Base-by-base conservation (phyloP, 1,284 basidiomycete genomes). In the Tylopilus sp. region DNA sequence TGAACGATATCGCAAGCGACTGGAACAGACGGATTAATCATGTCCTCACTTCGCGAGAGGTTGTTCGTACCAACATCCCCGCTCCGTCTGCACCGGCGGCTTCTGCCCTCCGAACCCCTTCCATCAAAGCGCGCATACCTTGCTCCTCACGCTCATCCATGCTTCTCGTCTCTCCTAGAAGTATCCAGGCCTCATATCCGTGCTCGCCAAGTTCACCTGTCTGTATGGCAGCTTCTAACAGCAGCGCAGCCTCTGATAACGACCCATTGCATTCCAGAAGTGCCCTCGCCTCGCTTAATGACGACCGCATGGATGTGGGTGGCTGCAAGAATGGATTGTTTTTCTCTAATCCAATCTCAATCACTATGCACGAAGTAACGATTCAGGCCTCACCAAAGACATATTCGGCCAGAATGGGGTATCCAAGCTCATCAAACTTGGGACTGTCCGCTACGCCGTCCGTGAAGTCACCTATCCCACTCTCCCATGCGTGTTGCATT, bases 1-100 rank as follows among this genome's bases (percentile, higher is more conserved):
- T 97, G 69, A 93, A 99, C 5, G 92, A 93, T 57, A 98, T 96
- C 3, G 97, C 95, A 16, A 99, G 79, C 5, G 92, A 92, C 92
- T 95, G 53, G 21, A 46, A 52, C 46, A 19, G n/a, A 28, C 34
- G 16, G 26, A 44, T 52, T 38, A 42, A 30, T 35, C 34, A 29
- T 34, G 13, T 46, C 11, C 48, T n/a, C 23, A 30, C 11, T 18
- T 52, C 10, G 19, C 33, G 33, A 30, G 31, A 49, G 25, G 10
- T 1, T 10, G 13, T 43, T 73, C 85, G 59, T 66, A 93, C 89
- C 57, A 94, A 74, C 82, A 95, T 86, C 55, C 92, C 89, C 43
- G 79, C 81, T 8, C 88, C 89, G 7, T 78, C 70, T n/a, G 77
- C 78, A 37, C 80, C 79, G 15, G 75, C 76, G 45, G 76, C 75